Evolutionary conservation across 306 rosid genomes (phyloP), one percentile per base, ranked within the genome.

Genomic region (Sindora glabra): DNA sequence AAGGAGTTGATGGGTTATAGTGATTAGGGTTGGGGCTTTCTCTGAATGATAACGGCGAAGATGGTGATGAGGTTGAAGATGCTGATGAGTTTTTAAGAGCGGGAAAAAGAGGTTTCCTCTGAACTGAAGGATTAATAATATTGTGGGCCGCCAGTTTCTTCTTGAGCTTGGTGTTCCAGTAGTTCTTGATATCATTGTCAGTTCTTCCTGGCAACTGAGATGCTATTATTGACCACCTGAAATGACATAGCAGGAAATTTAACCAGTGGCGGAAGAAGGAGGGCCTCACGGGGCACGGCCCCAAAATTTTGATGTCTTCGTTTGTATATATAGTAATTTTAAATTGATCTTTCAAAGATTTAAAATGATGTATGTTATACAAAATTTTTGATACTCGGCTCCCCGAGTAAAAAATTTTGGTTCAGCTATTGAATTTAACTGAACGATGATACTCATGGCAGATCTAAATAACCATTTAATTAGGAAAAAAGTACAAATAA

Each of bases 81-180:
- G 78, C 44, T 5, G 86, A 66, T 25, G 79, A 55, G 32, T 56
- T 40, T 69, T 81, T 77, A 50, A 79, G 74, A 45, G 46, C 36
- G 12, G 82, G 50, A 19, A 71, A 63, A 72, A 41, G 59, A 59
- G 68, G 32, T 11, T 76, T 80, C 53, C 39, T 48, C 8, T 70
- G 82, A 34, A 75, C 12, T 56, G 65, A 64, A 71, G 30, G 80
- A 72, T 30, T n/a, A n/a, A 67, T 67, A 45, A 29, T 4, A 9
- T 6, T 0, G 5, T 59, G 44, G 53, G 58, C 56, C 79, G 80
- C 71, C 30, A 79, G 57, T 59, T 87, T 91, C 74, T 87, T 91
- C 89, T 85, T 91, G 3, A 91, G 94, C 68, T 85, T 87, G n/a
- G 96, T 87, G 86, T 91, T 91, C 97, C 97, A 91, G 47, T 91